Conservation (phyloP, 495 filamentous ascomycete species). For the Penicillium goetzii region DNA sequence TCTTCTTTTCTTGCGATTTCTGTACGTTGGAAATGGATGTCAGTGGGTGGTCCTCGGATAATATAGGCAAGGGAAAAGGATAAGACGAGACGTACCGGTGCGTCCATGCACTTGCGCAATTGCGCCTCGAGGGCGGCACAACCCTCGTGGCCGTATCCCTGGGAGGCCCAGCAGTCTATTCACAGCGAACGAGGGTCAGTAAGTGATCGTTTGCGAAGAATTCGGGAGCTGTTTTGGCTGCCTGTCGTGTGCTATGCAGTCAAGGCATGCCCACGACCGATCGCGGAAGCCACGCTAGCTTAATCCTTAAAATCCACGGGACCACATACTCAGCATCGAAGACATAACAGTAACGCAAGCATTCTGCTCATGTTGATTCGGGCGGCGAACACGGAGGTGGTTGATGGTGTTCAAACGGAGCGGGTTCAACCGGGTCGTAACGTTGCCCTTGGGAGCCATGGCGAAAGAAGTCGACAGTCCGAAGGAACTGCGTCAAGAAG, state of each 20-base stretch:
- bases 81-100: conserved; percentile 55
- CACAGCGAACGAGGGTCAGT: conserved; percentile 14
- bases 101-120: conserved; percentile 92
- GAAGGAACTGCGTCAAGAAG: conserved; percentile 25
- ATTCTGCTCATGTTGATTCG: conserved; percentile 74
- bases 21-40: conserved; percentile 33
- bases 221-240: neutral
- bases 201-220: neutral
- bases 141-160: conserved; percentile 71
- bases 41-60: conserved; percentile 20
- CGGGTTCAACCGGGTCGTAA: conserved; percentile 55
- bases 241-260: neutral
- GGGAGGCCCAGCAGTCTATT: conserved; percentile 92
- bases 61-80: conserved; percentile 50
- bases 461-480: conserved; percentile 35
- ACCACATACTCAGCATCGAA: conserved; percentile 78
- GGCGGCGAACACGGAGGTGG: conserved; percentile 79
- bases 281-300: neutral
- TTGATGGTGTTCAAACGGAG: conserved; percentile 87
- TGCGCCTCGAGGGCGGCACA: conserved; percentile 81
- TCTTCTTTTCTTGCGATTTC: conserved; percentile 65
- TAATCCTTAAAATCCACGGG: neutral
- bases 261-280: neutral
- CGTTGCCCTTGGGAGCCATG: conserved; percentile 56
- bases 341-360: conserved; percentile 86